A percentile compares a stretch with the other conserved stretches of the same genome.
These are phyloP conservation scores for Mycosarcoma mackinlayi DNA, from an alignment of 1,284 basidiomycete genomes.

Conservation along the genomic window DNA sequence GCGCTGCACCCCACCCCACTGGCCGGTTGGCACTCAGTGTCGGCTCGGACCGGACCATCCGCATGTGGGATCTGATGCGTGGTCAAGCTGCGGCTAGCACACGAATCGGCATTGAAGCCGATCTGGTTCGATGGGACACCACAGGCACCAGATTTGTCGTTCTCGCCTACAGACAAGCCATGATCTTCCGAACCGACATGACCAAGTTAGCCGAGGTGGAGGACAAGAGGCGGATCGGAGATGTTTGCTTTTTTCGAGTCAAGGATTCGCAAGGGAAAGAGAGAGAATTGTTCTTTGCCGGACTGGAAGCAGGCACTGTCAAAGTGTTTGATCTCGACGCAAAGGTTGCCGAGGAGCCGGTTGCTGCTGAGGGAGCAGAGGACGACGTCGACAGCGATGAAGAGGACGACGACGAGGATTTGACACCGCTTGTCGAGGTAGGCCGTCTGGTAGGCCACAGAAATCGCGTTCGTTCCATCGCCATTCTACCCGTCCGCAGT, in stretches of 20 bases:
- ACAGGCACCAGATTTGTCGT: slow-evolving; percentile 56
- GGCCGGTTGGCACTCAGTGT: slow-evolving; percentile 90
- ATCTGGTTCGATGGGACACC: slow-evolving; percentile 57
- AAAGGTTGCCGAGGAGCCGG: slow-evolving; percentile 6
- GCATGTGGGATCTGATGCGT: slow-evolving; percentile 99
- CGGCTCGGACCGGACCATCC: slow-evolving; percentile 85
- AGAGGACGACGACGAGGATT: slow-evolving; percentile 35
- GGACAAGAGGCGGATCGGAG: slow-evolving; percentile 51
- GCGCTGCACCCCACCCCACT: slow-evolving; percentile 88
- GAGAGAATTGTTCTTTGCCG: slow-evolving; percentile 57
- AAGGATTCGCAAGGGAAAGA: slow-evolving; percentile 26
- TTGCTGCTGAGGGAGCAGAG: slow-evolving; percentile 16
- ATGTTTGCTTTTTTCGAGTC: slow-evolving; percentile 53
- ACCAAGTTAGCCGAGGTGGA: slow-evolving; percentile 58
- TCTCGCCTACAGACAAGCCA: slow-evolving; percentile 51
- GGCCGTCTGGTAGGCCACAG: slow-evolving; percentile 60
- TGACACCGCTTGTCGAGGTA: slow-evolving; percentile 47
- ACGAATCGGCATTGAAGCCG: slow-evolving; percentile 71
- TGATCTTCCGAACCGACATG: slow-evolving; percentile 62
- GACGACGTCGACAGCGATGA: slow-evolving; percentile 24
- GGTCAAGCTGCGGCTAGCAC: slow-evolving; percentile 88
- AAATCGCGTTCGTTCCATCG: slow-evolving; percentile 59
- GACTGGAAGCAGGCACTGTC: slow-evolving; percentile 48
- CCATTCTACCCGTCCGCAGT: slow-evolving; percentile 34
- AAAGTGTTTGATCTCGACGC: slow-evolving; percentile 56